Evolutionary conservation across 371 early-diverging fungal species (phyloP), one percentile per base, ranked within the genome.

Genomic region (Mucor piriformis): DNA sequence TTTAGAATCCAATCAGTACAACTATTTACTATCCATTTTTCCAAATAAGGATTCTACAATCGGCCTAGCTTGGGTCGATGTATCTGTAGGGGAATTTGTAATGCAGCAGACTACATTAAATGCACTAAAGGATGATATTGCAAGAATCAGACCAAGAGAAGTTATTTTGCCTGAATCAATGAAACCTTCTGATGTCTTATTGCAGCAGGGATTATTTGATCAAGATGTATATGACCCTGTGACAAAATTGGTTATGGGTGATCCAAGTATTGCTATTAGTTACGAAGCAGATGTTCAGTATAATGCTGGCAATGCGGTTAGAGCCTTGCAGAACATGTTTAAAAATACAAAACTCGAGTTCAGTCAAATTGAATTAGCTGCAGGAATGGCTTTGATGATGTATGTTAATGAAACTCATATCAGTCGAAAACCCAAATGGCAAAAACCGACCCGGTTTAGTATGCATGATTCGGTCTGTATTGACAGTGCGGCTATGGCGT

Each of bases 51-150:
- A 54, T 20, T 66, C 61, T 16, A 24, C 61, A 0, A 54, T 92
- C 18, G 93, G 94, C 3, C 70, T 97, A 38, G 88, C 96, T 2
- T 97, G 96, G 96, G 71, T 89, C 2, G 98, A 97, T 80, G 66
- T 97, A 37, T 88, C 92, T 0, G 93, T 95, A 1, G 98, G 98
- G 24, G 95, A 95, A 47, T 93, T 95, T 60, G 79, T 84, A 43
- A 82, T 91, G 32, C 80, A 88, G 59, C 67, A 76, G 12, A 81
- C 89, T 1, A 66, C 69, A 0, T 27, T 79, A 3, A 64, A 64
- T 0, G 61, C 70, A 0, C 74, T 96, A 12, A 70, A 73, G 5
- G 80, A 86, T 13, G 92, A 94, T 56, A 58, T 95, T 46, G 87
- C 90, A 3, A 86, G 94, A 24, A 92, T 96, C 38, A 81, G 87